Evolutionary conservation across 2,329 filamentous ascomycete genomes (phyloP), one percentile per base, ranked within the genome.

Genomic region (Fusarium sp.): DNA sequence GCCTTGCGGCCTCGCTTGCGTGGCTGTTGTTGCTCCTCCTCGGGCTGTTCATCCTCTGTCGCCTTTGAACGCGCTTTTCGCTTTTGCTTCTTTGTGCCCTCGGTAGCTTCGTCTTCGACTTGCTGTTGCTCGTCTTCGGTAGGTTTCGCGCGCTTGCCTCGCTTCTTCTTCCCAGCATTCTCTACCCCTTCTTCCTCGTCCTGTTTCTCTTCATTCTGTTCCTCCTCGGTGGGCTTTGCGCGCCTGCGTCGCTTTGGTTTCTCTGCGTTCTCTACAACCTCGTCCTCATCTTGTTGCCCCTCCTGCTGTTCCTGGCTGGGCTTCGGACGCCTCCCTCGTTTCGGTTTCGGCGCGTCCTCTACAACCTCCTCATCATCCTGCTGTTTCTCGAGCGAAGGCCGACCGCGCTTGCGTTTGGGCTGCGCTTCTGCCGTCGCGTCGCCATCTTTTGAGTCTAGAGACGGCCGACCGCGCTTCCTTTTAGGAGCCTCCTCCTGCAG

Each of bases 331-430:
- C 77, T 73, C 16, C 69, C 60, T 52, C 58, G 67, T 23, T 70
- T 73, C 39, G 68, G 52, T 50, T 77, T 76, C 25, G 68, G 68
- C 8, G 71, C 63, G 23, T 70, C 66, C 10, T 72, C 68, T 11
- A 50, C 59, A n/a, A 37, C 30, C 20, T 77, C 69, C 4, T 63
- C 65, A 57, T 65, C 60, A 45, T 64, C 45, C 16, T 32, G 66
- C 25, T 57, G 68, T 54, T 64, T 75, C 41, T 75, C 73, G 5
- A 80, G 61, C 16, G 83, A 82, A 27, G 80, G 77, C 7, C 79
- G 82, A 64, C 81, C 83, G 74, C 83, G 83, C 75, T 82, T 83
- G 45, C 80, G 77, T 72, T 83, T 83, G 20, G 80, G 76, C 62
- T 79, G 78, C 45, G 78, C 70, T 68, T 60, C 60, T 54, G 62